These are phyloP conservation scores for Leishmania tarentolae DNA, from an alignment of 208 protist genomes.

Conservation along the genomic window DNA sequence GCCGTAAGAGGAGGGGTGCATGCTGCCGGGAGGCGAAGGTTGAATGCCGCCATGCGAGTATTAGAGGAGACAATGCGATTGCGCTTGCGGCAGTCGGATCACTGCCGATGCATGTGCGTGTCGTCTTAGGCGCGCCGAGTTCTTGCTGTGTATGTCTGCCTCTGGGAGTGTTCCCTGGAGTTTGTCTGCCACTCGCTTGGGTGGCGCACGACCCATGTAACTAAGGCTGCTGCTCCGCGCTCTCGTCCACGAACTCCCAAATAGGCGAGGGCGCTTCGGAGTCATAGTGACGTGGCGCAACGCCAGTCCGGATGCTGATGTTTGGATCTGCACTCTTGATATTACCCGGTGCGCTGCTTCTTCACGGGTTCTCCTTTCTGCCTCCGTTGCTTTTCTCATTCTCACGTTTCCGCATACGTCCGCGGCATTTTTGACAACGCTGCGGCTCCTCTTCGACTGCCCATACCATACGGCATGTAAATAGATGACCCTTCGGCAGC, in stretches of 20 bases:
- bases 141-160: neutral
- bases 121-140: neutral
- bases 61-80: neutral
- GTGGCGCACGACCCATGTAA: neutral
- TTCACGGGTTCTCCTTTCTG: neutral
- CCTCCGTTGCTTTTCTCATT: neutral
- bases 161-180: neutral
- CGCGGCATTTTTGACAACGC: neutral
- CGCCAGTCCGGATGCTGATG: neutral
- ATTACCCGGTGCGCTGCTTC: neutral
- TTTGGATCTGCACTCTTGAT: neutral
- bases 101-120: neutral
- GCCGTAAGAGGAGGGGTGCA: too few species aligned
- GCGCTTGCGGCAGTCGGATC: neutral
- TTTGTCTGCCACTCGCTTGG: neutral
- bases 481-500: neutral
- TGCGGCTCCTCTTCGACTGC: neutral
- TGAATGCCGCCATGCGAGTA: too few species aligned
- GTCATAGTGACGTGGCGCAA: neutral
- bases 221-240: neutral
- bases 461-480: neutral
- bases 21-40: too few species aligned
- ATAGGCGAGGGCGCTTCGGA: neutral
- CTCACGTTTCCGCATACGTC: neutral
- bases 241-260: neutral